Base-by-base conservation (phyloP, 176 grass and related monocot genomes). In the Ananas comosus region DNA sequence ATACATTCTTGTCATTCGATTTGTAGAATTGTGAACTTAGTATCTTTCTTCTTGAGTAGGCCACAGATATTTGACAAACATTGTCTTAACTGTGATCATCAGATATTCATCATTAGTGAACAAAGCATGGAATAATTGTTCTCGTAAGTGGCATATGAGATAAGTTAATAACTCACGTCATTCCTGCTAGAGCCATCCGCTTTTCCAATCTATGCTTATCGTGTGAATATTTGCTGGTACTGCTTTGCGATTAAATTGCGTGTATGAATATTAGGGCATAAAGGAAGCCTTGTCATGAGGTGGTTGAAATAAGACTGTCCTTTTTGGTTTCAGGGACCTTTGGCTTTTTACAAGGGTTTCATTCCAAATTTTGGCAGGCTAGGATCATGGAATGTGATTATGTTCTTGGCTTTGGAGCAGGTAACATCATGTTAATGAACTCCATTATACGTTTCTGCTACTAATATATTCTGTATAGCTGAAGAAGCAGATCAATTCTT, bases 351-450 rank as follows among this genome's bases (percentile, higher is more conserved):
- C 51, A 96, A 82, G 76, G 91, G 91, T 6, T 96, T 96, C 69
- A 13, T 91, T 53, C 85, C 91, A 75, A 96, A 96, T 74, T 86
- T 96, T 57, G 86, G 83, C 66, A 77, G 91, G 23, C 73, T 96
- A 59, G 91, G 91, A 48, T 91, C 88, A 63, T 96, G 91, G 91
- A 96, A 91, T 78, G 91, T 91, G 76, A 96, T 91, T 83, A 96
- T 96, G 91, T 96, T 96, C 78, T 84, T 96, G 68, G 86, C 80
- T 70, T 48, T 96, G 56, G 91, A 96, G 72, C 91, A 96, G 91
- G 91, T 96, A 88, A 71, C 51, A 66, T 52, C 19, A 1, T 59
- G 54, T 59, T 59, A 59, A 9, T 9, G 19, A 18, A 59, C 12
- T 59, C 33, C 33, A 59, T 3, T 19, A 21, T 19, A 59, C 19